phyloP scores from a whole-genome alignment of 2,329 filamentous ascomycete genomes.

The Beauveria scarabaeidicola region DNA sequence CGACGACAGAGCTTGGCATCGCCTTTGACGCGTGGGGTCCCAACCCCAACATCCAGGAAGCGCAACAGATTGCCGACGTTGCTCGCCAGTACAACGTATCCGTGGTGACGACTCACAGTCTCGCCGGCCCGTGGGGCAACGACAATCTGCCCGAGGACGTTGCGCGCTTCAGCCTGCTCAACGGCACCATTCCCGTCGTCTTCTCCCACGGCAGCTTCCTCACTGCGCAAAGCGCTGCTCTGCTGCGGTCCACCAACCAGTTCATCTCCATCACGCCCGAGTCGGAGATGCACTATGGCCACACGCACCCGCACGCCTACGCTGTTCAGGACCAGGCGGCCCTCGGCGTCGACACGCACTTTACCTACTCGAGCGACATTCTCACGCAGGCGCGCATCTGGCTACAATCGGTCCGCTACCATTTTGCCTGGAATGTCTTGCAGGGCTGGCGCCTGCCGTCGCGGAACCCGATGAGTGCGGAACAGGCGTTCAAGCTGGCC shows the following conservation, averaged over 20 bases:
- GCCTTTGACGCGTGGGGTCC: slow-evolving; percentile 32
- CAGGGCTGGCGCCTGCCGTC: slow-evolving; percentile 33
- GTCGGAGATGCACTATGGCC: slow-evolving; percentile 51
- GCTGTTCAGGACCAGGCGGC: slow-evolving; percentile 41
- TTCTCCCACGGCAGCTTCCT: slow-evolving; percentile 44
- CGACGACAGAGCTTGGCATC: slow-evolving; percentile 30
- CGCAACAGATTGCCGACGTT: slow-evolving; percentile 24
- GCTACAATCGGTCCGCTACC: slow-evolving; percentile 36
- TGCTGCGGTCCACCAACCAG: slow-evolving; percentile 41
- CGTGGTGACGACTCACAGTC: slow-evolving; percentile 37
- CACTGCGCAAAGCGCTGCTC: slow-evolving; percentile 26
- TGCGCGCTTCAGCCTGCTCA: slow-evolving; percentile 29
- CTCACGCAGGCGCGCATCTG: slow-evolving; percentile 42
- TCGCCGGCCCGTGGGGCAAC: slow-evolving; percentile 29
- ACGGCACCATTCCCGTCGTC: slow-evolving; percentile 38
- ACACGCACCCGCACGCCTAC: slow-evolving; percentile 35
- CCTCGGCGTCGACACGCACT: slow-evolving; percentile 47
- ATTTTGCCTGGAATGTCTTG: slow-evolving; percentile 30
- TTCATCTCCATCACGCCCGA: slow-evolving; percentile 51
- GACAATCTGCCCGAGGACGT: slow-evolving; percentile 18
- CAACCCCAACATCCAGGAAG: slow-evolving; percentile 20
- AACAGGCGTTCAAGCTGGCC: slow-evolving; percentile 47
- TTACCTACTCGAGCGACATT: slow-evolving; percentile 42
- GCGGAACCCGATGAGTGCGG: slow-evolving; percentile 42
- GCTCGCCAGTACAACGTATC: slow-evolving; percentile 31